phyloP scores from a whole-genome alignment of 768 basidiomycete genomes.

The Boletus insuetus region DNA sequence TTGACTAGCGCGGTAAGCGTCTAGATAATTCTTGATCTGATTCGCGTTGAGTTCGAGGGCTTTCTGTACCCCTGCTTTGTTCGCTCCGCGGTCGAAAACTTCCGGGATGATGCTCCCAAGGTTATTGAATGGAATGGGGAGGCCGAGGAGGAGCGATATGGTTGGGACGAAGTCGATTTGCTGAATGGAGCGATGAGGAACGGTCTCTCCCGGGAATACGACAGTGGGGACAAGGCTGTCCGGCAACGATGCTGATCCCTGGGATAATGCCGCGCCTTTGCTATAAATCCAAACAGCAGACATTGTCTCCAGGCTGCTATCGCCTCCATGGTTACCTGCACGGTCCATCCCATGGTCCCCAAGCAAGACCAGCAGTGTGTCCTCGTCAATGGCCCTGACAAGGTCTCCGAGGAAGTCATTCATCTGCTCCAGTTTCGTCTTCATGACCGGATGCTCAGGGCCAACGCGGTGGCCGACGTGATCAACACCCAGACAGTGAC shows the following conservation, averaged over 20 bases:
- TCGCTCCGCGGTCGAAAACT: constrained; percentile 59
- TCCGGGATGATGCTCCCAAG: constrained; percentile 92
- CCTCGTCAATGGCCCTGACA: constrained; percentile 73
- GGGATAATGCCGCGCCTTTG: constrained; percentile 57
- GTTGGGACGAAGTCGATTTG: constrained; percentile 95
- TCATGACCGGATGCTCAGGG: constrained; percentile 85
- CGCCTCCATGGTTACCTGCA: constrained; percentile 94
- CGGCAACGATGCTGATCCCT: constrained; percentile 38
- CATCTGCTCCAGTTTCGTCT: constrained; percentile 84
- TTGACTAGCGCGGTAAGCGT: constrained; percentile 67
- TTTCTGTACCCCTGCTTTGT: constrained; percentile 40
- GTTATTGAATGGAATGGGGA: constrained; percentile 95
- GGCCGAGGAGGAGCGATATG: constrained; percentile 82
- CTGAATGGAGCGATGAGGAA: constrained; percentile 64
- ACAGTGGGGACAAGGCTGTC: constrained; percentile 50
- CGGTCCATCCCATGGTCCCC: constrained; percentile 99
- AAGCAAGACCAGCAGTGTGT: constrained; percentile 86
- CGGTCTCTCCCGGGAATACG: constrained; percentile 56
- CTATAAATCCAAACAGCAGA: constrained; percentile 91
- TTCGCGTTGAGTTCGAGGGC: constrained; percentile 70
- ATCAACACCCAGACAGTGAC: constrained; percentile 94
- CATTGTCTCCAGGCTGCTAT: constrained; percentile 79
- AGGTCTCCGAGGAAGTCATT: constrained; percentile 71
- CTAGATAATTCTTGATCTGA: constrained; percentile 76
- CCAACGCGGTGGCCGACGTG: constrained; percentile 95